phyloP scores from a whole-genome alignment of 768 basidiomycete species.

The Termitomyces sp. region DNA sequence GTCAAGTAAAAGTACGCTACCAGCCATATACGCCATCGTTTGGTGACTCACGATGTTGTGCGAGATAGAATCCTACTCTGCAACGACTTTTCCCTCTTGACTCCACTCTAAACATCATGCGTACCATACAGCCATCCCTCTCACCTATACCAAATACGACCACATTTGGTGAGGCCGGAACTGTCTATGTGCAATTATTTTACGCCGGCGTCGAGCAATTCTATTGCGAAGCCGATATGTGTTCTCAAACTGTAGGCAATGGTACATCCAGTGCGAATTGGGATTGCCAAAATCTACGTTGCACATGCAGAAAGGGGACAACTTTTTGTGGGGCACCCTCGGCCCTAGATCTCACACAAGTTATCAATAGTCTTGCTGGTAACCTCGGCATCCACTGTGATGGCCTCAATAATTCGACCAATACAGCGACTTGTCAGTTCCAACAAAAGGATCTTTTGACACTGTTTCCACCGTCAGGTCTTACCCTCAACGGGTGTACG shows the following conservation, averaged over 20 bases:
- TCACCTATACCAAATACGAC: slow-evolving; percentile 64
- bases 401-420: slow-evolving; percentile 34
- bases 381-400: slow-evolving; percentile 67
- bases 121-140: slow-evolving; percentile 64
- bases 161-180: slow-evolving; percentile 48
- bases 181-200: slow-evolving; percentile 65
- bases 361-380: slow-evolving; percentile 65
- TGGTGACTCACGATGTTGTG: neutral
- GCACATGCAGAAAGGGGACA: slow-evolving; percentile 65
- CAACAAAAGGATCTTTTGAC: slow-evolving; percentile 60
- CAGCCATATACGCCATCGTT: too few species aligned
- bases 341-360: slow-evolving; percentile 43
- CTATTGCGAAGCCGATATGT: slow-evolving; percentile 70
- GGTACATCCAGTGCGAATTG: slow-evolving; percentile 46
- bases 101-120: slow-evolving; percentile 73
- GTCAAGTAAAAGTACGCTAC: slow-evolving; percentile 69
- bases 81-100: slow-evolving; percentile 68
- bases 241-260: slow-evolving; percentile 51
- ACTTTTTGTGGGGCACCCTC: slow-evolving; percentile 66
- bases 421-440: slow-evolving; percentile 66
- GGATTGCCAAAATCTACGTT: slow-evolving; percentile 69
- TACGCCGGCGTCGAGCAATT: slow-evolving; percentile 88
- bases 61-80: slow-evolving; percentile 72
- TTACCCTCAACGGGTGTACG: slow-evolving; percentile 66
- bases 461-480: slow-evolving; percentile 71